These are phyloP conservation scores for Blastobotrys chiropterorum DNA, from an alignment of 805 yeast genomes.

Conservation along the genomic window DNA sequence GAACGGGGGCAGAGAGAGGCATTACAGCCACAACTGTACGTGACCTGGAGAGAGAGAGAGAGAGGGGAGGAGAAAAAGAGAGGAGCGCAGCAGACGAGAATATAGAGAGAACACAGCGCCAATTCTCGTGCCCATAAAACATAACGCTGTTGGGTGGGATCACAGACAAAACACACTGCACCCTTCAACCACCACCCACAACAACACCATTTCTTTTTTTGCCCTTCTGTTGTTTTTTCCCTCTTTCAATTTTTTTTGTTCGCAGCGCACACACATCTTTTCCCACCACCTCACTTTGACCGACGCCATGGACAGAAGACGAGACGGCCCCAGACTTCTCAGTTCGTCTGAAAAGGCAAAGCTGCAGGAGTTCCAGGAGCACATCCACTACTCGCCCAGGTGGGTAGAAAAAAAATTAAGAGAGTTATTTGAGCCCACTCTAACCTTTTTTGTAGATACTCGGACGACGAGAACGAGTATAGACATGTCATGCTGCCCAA, in stretches of 20 bases:
- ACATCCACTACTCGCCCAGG: constrained; percentile 88
- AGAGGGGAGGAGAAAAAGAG: too few relatives aligned
- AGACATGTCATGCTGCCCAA: constrained; percentile 97
- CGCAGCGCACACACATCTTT: neutral
- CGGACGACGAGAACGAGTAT: constrained; percentile 88
- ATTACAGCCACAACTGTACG: too few relatives aligned
- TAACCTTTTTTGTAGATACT: constrained; percentile 45
- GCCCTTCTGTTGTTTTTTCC: neutral
- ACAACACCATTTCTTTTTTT: neutral
- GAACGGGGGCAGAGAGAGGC: too few relatives aligned
- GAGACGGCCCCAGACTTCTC: constrained; percentile 48
- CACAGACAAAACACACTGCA: neutral
- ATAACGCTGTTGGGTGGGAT: neutral
- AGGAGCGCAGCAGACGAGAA: too few relatives aligned
- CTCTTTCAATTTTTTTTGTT: neutral
- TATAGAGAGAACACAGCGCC: neutral
- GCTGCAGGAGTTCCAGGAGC: constrained; percentile 84
- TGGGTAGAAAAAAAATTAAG: too few relatives aligned
- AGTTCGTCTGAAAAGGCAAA: constrained; percentile 80
- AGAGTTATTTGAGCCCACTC: neutral
- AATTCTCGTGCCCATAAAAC: neutral
- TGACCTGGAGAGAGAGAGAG: neutral
- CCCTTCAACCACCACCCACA: neutral
- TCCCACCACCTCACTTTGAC: neutral
- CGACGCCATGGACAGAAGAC: neutral